Evolutionary conservation across 2,329 filamentous ascomycete species (phyloP), one percentile per base, ranked within the genome.

Genomic region (Ophiobolus disseminans): DNA sequence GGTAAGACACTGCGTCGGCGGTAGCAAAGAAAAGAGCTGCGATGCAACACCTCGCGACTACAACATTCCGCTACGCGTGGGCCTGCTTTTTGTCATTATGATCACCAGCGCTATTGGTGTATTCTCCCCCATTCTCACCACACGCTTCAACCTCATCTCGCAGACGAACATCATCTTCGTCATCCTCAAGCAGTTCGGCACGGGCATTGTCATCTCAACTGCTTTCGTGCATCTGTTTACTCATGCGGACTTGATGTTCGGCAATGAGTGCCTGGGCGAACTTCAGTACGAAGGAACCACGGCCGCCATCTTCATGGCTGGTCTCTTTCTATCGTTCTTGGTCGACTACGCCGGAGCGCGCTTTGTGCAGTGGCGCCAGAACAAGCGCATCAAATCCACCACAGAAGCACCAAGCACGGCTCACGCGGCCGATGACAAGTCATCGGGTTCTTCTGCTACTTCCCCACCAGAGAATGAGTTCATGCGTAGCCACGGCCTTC

Each of bases 201-300:
- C 87, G 0, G 87, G 87, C 10, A 83, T 90, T 55, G 85, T 90
- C 68, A 82, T 90, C 31, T 83, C 87, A 0, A 90, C 87, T 0
- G 87, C 86, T 0, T 87, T 90, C 56, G 76, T 90, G 13, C 55
- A 89, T 85, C 80, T 92, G 9, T 85, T 86, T 62, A 90, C 87
- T 0, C 88, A 92, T 54, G 87, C 88, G 0, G 73, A 78, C 6
- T 78, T 91, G 21, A 89, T 90, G 85, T 91, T 92, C 60, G 75
- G 69, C 16, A 90, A 88, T 57, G 75, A 84, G 40, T 92, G 89
- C 60, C 73, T 92, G 10, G 85, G 86, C 3, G 78, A 80, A 6
- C 73, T 91, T 2, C 66, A 75, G 4, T 92, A 89, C 60, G 89
- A 92, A 69, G 82, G 77, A 3, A 89, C 86, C 0, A 83, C 88